Percentiles rank a stretch among this genome's conserved stretches.
These are phyloP conservation scores for Penicillium cinerascens DNA, from an alignment of 495 filamentous ascomycete genomes.

Conservation along the genomic window DNA sequence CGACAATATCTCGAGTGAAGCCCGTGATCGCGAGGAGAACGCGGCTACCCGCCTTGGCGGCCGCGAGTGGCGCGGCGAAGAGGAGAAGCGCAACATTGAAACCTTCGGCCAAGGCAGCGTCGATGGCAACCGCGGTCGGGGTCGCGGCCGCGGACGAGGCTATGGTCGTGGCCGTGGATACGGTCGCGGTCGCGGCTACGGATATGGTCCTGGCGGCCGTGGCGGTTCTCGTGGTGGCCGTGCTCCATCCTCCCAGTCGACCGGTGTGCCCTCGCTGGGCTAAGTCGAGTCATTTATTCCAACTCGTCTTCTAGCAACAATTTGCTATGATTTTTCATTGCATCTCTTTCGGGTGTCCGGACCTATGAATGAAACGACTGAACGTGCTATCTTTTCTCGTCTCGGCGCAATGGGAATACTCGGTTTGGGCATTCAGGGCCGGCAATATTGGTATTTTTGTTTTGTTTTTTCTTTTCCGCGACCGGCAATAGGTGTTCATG, in stretches of 20 bases:
- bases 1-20: slow-evolving; percentile 93
- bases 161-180: slow-evolving; percentile 58
- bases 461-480: slow-evolving; percentile 3
- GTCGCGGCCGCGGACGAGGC: slow-evolving; percentile 61
- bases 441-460: slow-evolving; percentile 19
- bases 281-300: slow-evolving; percentile 17
- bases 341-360: slow-evolving; percentile 17
- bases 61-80: slow-evolving; percentile 88
- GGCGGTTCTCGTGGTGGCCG: slow-evolving; percentile 32
- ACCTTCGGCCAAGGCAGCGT: slow-evolving; percentile 99
- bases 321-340: slow-evolving; percentile 15
- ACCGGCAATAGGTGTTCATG: slow-evolving; percentile 19
- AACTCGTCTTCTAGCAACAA: slow-evolving; percentile 9
- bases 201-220: slow-evolving; percentile 19
- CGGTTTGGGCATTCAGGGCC: slow-evolving; percentile 24
- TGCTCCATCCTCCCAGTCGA: slow-evolving; percentile 33
- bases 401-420: slow-evolving; percentile 30
- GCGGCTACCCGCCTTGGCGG: slow-evolving; percentile 65
- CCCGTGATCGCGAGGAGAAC: slow-evolving; percentile 81
- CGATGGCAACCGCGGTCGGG: slow-evolving; percentile 73
- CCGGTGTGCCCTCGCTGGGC: slow-evolving; percentile 40
- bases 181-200: slow-evolving; percentile 61
- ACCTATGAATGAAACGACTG: slow-evolving; percentile 26
- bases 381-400: slow-evolving; percentile 25
- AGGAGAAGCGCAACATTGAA: slow-evolving; percentile 93